phyloP scores from a whole-genome alignment of 164 flowering plant species.

The Vitis rotundifolia region DNA sequence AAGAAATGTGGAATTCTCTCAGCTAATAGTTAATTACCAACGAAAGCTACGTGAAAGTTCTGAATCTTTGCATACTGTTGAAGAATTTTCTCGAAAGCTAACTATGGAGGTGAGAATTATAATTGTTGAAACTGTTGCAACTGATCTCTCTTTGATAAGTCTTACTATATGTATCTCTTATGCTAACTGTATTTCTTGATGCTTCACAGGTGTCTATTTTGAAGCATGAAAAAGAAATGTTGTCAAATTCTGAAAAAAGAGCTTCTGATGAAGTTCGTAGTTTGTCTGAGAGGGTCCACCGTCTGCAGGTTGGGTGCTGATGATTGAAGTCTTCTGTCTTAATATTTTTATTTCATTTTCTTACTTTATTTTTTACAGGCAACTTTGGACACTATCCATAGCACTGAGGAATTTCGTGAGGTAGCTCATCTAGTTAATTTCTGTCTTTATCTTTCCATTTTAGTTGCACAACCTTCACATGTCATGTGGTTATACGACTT shows the following conservation, averaged over 20 bases:
- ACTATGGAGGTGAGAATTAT: conserved; percentile 65
- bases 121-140: neutral
- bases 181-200: conserved; percentile 8
- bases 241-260: conserved; percentile 76
- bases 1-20: conserved; percentile 89
- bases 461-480: neutral
- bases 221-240: conserved; percentile 75
- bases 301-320: conserved; percentile 64
- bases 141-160: neutral
- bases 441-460: neutral
- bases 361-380: conserved; percentile 46
- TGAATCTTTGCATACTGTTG: conserved; percentile 57
- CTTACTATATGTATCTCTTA: no score
- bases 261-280: conserved; percentile 81
- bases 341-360: neutral
- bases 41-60: conserved; percentile 72
- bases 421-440: conserved; percentile 26
- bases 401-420: conserved; percentile 82
- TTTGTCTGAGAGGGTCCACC: conserved; percentile 75
- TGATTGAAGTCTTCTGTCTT: neutral
- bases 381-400: conserved; percentile 78
- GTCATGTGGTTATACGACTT: neutral
- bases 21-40: conserved; percentile 78
- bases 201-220: conserved; percentile 59
- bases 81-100: conserved; percentile 73